Percentiles rank a stretch among this genome's conserved stretches.
Evolutionary conservation across 495 filamentous ascomycete species (phyloP).

Genomic region (Aspergillus saccharolyticus): DNA sequence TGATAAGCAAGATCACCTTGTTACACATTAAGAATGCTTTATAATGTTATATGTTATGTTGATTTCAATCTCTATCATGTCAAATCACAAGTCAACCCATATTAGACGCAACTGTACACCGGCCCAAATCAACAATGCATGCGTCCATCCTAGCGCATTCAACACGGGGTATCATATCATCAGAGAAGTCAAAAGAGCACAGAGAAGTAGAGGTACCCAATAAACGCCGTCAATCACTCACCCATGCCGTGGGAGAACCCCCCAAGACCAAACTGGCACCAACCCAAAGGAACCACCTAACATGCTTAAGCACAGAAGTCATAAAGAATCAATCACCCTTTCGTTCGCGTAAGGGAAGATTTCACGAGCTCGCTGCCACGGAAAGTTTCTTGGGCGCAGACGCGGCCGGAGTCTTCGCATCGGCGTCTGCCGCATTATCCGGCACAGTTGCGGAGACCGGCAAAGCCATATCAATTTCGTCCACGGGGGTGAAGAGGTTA

Average conservation of each 20-base stretch:
- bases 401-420: slow-evolving; percentile 20
- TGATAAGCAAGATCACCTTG: too few relatives aligned
- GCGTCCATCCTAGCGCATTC: slow-evolving; percentile 1
- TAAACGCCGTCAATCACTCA: background rate
- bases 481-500: slow-evolving; percentile 31
- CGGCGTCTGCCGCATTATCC: slow-evolving; percentile 18
- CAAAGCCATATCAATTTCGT: slow-evolving; percentile 22
- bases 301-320: background rate
- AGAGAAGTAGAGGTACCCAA: background rate
- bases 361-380: slow-evolving; percentile 17
- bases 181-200: background rate
- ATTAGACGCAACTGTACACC: background rate
- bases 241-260: background rate
- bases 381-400: slow-evolving; percentile 25
- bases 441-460: slow-evolving; percentile 16
- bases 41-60: background rate
- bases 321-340: background rate
- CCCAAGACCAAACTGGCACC: background rate
- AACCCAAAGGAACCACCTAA: background rate
- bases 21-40: too few relatives aligned
- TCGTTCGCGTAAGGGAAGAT: background rate
- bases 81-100: background rate
- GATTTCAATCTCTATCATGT: background rate
- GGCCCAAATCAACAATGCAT: background rate
- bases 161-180: slow-evolving; percentile 13